A percentile compares a stretch with the other conserved stretches of the same genome.
phyloP scores from a whole-genome alignment of 345 rosid species.

The Eucalyptus cloeziana region DNA sequence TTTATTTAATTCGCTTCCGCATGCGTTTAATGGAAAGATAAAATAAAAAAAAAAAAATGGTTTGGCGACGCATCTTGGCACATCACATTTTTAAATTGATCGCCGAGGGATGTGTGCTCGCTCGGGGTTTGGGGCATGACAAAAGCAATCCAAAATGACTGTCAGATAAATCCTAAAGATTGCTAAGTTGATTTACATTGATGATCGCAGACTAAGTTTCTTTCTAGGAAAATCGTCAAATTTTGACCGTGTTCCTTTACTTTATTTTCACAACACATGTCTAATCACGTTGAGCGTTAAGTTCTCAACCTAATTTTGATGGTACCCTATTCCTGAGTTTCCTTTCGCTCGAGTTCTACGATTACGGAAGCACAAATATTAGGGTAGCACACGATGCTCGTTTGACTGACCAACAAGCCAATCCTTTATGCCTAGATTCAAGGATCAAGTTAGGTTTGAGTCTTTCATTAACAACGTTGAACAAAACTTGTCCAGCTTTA shows the following conservation, averaged over 20 bases:
- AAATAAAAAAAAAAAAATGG: too few relatives aligned
- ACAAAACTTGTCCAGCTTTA: too few relatives aligned
- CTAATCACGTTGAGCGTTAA: background rate
- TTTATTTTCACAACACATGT: background rate
- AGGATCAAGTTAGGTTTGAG: background rate
- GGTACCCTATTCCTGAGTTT: background rate
- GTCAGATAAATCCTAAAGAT: too few relatives aligned
- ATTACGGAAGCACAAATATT: background rate
- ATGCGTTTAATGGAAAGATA: too few relatives aligned
- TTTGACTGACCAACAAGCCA: background rate
- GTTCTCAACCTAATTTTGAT: background rate
- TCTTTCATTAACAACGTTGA: too few relatives aligned
- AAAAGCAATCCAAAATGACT: too few relatives aligned
- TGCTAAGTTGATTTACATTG: background rate
- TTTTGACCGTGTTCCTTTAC: background rate
- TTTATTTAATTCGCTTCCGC: accelerated
- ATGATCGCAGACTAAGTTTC: background rate
- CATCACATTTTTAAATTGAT: too few relatives aligned
- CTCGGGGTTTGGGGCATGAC: accelerated
- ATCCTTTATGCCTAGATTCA: background rate
- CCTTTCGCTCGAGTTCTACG: background rate
- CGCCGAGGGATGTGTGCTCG: accelerated
- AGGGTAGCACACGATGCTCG: background rate
- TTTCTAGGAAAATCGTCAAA: background rate
- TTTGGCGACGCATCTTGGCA: accelerated